Evolutionary conservation across 164 flowering plant genomes (phyloP), one percentile per base, ranked within the genome.

Genomic region (Magnolia sinica): DNA sequence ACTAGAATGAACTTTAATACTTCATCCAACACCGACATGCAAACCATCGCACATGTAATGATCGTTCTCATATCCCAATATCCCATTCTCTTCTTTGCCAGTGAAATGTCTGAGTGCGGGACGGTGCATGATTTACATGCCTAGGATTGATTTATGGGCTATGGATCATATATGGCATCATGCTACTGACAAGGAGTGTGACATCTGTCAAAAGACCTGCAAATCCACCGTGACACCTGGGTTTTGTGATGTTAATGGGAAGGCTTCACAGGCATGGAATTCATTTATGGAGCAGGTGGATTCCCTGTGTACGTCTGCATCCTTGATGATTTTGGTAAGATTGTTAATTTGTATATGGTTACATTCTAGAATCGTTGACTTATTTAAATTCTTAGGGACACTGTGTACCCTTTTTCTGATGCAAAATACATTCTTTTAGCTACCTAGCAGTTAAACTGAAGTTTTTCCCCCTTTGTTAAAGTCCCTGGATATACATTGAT

Each of bases 131-230:
- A 73, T 96, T 71, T 94, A 86, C 84, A 83, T 96, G 92, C 99
- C 99, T 29, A 88, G 96, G 80, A 85, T 96, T 79, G 99, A 96
- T 84, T 83, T 94, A 68, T 96, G 99, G 99, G 97, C 98, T 71
- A 50, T 90, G 55, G 89, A 78, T 6, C 55, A 90, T 82, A 73
- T 83, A 66, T 20, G 50, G 73, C 58, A 64, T 68, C 78, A 82
- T 75, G 79, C 74, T 63, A 55, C 73, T 69, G 85, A 80, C 72
- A 72, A 77, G 68, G 83, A 83, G 75, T 61, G 65, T 74, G 83
- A 81, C 24, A 79, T 78, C 16, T 24, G 70, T 77, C 31, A 19
- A 51, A 72, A 68, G 72, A 52, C 22, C 22, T 73, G 58, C 50
- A 73, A 80, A 24, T 67, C 82, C 19, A 75, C 50, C 24, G 84